Evolutionary conservation across 768 basidiomycete species (phyloP).

Genomic region (Pleurotus pulmonarius): DNA sequence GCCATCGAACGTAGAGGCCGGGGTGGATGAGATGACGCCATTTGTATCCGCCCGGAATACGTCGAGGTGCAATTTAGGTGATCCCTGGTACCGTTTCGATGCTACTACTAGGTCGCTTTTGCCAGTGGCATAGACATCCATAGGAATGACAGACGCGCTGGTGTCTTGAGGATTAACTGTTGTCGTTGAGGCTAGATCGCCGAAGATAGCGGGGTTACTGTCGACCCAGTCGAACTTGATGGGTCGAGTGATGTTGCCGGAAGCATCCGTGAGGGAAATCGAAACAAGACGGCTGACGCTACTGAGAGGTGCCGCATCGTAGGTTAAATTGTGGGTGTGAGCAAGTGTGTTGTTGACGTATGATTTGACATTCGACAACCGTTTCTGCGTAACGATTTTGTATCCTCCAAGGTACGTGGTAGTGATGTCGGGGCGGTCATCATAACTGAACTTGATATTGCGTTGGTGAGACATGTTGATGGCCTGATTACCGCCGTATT

Average conservation of each 20-base stretch:
- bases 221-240: slow-evolving; percentile 9
- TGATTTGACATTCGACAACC: not conserved
- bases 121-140: slow-evolving; percentile 1
- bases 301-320: not conserved
- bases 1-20: not conserved
- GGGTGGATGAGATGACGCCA: not conserved
- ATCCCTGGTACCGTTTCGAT: not conserved
- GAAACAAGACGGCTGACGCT: not conserved
- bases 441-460: not conserved
- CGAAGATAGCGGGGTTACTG: slow-evolving; percentile 7
- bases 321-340: not conserved
- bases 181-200: not conserved
- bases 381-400: not conserved
- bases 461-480: not conserved
- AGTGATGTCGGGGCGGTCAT: not conserved
- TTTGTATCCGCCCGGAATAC: slow-evolving; percentile 1
- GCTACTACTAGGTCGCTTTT: not conserved
- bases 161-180: not conserved
- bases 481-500: not conserved
- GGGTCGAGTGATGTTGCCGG: slow-evolving; percentile 3
- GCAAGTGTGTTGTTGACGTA: not conserved
- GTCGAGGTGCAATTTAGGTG: slow-evolving; percentile 5
- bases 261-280: slow-evolving; percentile 2
- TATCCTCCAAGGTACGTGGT: not conserved
- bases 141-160: not conserved